Evolutionary conservation across 495 filamentous ascomycete genomes (phyloP), one percentile per base, ranked within the genome.

Genomic region (Ramalina intermedia): DNA sequence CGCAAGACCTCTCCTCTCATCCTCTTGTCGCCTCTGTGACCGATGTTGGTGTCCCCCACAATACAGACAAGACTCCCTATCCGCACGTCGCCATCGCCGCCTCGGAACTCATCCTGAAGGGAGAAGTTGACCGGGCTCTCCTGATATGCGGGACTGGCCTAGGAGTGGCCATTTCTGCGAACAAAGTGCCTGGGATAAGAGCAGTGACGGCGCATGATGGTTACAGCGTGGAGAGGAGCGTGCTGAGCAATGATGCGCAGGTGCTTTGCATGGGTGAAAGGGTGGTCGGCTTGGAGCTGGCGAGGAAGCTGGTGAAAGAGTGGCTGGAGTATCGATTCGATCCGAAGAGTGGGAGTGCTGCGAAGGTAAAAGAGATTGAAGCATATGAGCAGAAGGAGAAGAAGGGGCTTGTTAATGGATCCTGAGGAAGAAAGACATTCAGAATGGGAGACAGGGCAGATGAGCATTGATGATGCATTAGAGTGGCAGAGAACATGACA

Each of bases 81-180:
- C 85, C 86, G 3, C 82, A 86, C 68, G 73, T 84, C 46, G 85
- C 85, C 43, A 82, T 84, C 29, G 73, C 72, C 43, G 84, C 82
- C 11, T 80, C 73, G 44, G 67, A 80, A 58, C 73, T 83, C 18
- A 79, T 89, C 51, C 71, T 69, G 20, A 69, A 72, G 24, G 85
- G 85, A 57, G 69, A 78, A 48, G 78, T 72, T 17, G 86, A 93
- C 63, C 79, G 86, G 33, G 86, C 84, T 2, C 72, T 93, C 39
- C 74, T 90, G 57, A 87, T 93, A 69, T 93, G 86, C 67, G 85
- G 86, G 11, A 93, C 86, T 4, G 86, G 86, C 2, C 73, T 93
- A 24, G 86, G 86, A 4, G 86, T 93, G 9, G 85, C 86, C 52
- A 93, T 93, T 62, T 66, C 75, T 20, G 86, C 86, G 60, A 93